Conservation (phyloP, 768 basidiomycete species). For the Pisolithus tinctorius region DNA sequence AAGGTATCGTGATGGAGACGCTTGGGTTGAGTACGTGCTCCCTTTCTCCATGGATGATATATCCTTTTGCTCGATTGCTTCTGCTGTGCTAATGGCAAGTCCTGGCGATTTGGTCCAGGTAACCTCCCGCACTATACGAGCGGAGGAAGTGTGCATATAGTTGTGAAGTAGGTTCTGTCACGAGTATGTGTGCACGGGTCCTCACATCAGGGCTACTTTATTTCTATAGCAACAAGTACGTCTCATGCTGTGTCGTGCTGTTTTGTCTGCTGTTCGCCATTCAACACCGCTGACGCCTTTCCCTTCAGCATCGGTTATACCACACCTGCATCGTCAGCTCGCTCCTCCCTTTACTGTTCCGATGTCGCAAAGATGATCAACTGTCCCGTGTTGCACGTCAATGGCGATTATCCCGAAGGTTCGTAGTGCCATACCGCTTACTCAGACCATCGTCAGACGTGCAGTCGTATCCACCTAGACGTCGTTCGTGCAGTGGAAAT, state of each 20-base stretch:
- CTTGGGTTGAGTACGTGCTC: constrained; percentile 64
- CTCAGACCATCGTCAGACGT: background rate
- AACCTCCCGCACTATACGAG: constrained; percentile 88
- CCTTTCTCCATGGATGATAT: background rate
- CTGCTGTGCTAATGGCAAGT: background rate
- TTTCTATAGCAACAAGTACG: constrained; percentile 52
- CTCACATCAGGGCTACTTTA: background rate
- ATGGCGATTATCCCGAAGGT: constrained; percentile 88
- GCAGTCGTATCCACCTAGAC: constrained; percentile 39
- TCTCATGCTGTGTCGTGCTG: background rate
- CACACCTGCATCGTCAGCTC: constrained; percentile 76
- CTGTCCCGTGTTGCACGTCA: constrained; percentile 84
- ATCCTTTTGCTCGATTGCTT: background rate
- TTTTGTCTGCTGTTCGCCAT: background rate
- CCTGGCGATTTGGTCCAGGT: constrained; percentile 33
- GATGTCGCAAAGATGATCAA: constrained; percentile 89
- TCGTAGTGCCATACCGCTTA: background rate
- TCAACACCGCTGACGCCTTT: no score
- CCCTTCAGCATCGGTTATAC: constrained; percentile 81
- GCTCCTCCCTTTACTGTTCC: constrained; percentile 84
- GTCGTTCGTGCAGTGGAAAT: constrained; percentile 80
- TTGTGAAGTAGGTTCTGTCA: constrained; percentile 66
- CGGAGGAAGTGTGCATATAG: constrained; percentile 85
- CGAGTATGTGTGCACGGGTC: background rate
- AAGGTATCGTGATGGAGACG: constrained; percentile 85